phyloP scores from a whole-genome alignment of 2,329 filamentous ascomycete genomes.

The Cladosporium sp. region DNA sequence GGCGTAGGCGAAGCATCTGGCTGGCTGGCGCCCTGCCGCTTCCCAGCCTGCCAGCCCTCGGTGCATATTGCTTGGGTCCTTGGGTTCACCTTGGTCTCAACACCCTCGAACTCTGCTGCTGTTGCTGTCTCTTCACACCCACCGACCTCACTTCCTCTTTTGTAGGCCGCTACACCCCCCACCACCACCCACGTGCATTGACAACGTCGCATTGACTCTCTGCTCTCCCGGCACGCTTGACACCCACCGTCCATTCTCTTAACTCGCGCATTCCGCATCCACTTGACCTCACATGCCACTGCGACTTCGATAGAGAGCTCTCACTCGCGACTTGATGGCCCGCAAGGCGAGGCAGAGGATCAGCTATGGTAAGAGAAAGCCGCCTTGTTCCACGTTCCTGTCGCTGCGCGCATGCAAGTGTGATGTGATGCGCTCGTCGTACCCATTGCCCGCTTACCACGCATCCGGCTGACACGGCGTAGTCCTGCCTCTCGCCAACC shows the following conservation, averaged over 20 bases:
- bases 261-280: neutral
- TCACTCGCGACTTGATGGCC: slow-evolving; percentile 35
- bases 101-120: slow-evolving; percentile 1
- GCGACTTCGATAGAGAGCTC: neutral
- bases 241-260: too few species aligned
- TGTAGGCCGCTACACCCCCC: too few species aligned
- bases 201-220: neutral
- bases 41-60: too few species aligned
- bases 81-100: too few species aligned
- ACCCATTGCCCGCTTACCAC: neutral
- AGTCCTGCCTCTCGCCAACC: slow-evolving; percentile 70
- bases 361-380: slow-evolving; percentile 43
- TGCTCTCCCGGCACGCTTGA: neutral
- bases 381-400: neutral
- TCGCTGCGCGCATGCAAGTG: neutral
- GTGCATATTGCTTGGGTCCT: too few species aligned
- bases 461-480: slow-evolving; percentile 17
- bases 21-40: too few species aligned
- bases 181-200: neutral
- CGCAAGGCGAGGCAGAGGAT: slow-evolving; percentile 50
- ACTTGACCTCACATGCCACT: neutral
- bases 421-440: slow-evolving; percentile 8
- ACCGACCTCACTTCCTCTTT: neutral
- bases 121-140: neutral
- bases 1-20: too few species aligned